phyloP scores from a whole-genome alignment of 139 green algal species.

The Chlorella vulgaris region DNA sequence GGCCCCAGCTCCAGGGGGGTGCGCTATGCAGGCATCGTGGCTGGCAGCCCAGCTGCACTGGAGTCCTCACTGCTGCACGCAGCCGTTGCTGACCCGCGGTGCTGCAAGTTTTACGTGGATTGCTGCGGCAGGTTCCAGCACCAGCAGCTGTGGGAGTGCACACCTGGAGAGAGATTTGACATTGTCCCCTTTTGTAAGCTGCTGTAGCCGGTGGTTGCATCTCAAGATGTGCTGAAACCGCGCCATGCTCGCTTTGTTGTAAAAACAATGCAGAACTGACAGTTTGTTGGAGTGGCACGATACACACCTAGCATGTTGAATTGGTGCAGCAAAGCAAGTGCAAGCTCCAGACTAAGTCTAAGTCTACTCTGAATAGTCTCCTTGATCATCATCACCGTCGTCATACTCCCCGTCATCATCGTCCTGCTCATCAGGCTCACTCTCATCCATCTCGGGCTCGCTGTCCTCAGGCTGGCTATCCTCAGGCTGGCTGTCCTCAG shows the following conservation, averaged over 20 bases:
- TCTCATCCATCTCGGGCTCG: neutral
- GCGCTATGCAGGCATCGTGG: constrained; percentile 25
- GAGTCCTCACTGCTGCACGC: constrained; percentile 8
- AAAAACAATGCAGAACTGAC: too few species aligned
- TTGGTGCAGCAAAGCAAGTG: too few species aligned
- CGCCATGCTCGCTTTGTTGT: too few species aligned
- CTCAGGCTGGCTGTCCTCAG: neutral
- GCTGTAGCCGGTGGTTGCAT: too few species aligned
- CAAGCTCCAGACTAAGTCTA: too few species aligned
- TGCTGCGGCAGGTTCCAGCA: constrained; percentile 15
- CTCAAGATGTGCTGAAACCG: too few species aligned
- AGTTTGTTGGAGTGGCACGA: too few species aligned
- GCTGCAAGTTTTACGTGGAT: constrained; percentile 32
- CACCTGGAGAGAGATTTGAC: neutral
- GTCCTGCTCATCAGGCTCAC: neutral
- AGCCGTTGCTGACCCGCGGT: neutral
- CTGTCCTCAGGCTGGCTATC: neutral
- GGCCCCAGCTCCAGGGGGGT: neutral
- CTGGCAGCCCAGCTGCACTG: constrained; percentile 1
- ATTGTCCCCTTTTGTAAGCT: constrained; percentile 1
- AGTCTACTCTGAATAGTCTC: neutral
- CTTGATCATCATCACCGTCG: neutral
- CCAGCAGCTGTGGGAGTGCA: constrained; percentile 6
- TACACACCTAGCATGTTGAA: neutral
- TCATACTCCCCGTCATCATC: neutral